Base-by-base conservation (phyloP, 306 rosid species). In the Lagenaria siceraria region DNA sequence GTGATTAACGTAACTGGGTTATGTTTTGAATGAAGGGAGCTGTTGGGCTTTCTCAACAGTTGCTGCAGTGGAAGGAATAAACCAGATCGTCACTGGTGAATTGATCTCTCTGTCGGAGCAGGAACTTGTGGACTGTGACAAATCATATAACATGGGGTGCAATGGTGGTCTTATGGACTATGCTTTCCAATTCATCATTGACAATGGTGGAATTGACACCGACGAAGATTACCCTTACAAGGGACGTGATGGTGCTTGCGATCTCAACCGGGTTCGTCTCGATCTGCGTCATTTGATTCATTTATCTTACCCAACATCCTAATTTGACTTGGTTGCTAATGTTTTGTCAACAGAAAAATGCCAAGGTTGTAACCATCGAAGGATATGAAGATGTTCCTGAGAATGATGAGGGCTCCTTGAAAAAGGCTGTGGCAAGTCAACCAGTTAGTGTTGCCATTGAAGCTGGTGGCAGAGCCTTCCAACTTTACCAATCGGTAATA, bases 121-220 rank as follows among this genome's bases (percentile, higher is more conserved):
- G 81, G 98, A 95, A 70, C 78, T 95, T 77, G 97, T 95, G 25
- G 97, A 95, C 58, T 95, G 97, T 79, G 98, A 95, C 18, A 88
- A 0, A 29, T 31, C 82, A 22, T 92, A 76, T 61, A 92, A 95
- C 91, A 82, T 82, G 87, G 97, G 98, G 31, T 95, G 98, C 87
- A 89, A 95, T 80, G 97, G 98, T 18, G 98, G 97, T 25, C 97
- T 95, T 8, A 95, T 95, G 97, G 98, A 95, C 76, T 63, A 95
- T 75, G 98, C 92, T 49, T 95, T 88, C 51, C 83, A 92, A 1
- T 95, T 90, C 59, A 88, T 95, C 49, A 40, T 80, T 5, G 64
- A 88, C 29, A 95, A 95, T 79, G 97, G 98, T n/a, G 97, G 98
- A 79, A 87, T 95, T 71, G 96, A 92, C 68, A 79, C 93, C 0